These are phyloP conservation scores for Volvox reticuliferus DNA, from an alignment of 139 green algal species.

Conservation along the genomic window DNA sequence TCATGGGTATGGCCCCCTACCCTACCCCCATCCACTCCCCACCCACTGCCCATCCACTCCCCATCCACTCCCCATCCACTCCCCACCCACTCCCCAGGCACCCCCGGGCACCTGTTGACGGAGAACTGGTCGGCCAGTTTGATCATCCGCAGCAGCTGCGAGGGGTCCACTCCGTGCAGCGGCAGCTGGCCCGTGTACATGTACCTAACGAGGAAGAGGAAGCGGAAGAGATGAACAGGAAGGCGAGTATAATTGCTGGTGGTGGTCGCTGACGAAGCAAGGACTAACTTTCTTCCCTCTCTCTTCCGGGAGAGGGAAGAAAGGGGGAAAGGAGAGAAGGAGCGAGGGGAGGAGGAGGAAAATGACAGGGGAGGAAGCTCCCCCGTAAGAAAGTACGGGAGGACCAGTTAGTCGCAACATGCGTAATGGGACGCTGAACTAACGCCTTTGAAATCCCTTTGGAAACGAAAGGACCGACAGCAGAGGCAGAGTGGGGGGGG, in stretches of 20 bases:
- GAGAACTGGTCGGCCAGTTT: slow-evolving; percentile 33
- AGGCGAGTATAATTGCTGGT: not conserved
- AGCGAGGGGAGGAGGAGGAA: not conserved
- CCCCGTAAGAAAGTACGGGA: too few species aligned
- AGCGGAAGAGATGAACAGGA: not conserved
- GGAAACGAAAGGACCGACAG: too few species aligned
- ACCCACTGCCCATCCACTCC: not conserved
- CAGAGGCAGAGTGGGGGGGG: too few species aligned
- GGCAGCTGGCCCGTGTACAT: slow-evolving; percentile 28
- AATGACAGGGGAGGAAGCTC: too few species aligned
- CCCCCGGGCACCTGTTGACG: not conserved
- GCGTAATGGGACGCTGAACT: too few species aligned
- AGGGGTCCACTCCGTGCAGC: not conserved
- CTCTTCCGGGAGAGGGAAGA: not conserved
- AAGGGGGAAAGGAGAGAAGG: not conserved
- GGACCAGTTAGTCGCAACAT: too few species aligned
- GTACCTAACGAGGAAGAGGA: not conserved
- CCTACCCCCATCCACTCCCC: not conserved
- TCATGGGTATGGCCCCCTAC: too few species aligned
- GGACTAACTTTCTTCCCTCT: too few species aligned
- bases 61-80: not conserved
- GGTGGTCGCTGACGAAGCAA: too few species aligned
- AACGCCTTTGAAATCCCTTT: too few species aligned
- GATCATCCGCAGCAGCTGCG: slow-evolving; percentile 21
- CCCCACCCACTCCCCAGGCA: too few species aligned